A percentile compares a stretch with the other conserved stretches of the same genome.
Evolutionary conservation across 192 early-diverging fungal genomes (phyloP).

Genomic region (Mortierella claussenii): DNA sequence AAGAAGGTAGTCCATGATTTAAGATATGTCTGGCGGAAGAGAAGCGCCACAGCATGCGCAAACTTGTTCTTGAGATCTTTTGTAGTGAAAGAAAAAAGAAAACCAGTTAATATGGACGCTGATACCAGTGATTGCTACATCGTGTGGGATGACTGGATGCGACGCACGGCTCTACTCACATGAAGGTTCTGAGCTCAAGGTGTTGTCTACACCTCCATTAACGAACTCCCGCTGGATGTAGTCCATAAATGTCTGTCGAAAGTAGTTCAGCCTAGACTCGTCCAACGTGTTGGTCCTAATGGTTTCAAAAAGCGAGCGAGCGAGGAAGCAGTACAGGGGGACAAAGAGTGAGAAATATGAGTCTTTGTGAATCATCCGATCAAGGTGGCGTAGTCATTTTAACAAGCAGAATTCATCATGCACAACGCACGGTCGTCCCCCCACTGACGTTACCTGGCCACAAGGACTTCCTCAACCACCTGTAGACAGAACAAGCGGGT

Average conservation of each 20-base stretch:
- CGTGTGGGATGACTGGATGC: background rate
- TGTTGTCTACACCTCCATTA: conserved; percentile 38
- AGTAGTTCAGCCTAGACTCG: conserved; percentile 59
- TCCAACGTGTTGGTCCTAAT: conserved; percentile 62
- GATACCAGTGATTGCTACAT: too few relatives aligned
- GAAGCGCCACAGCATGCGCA: conserved; percentile 79
- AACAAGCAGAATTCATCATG: conserved; percentile 2
- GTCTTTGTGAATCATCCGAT: conserved; percentile 20
- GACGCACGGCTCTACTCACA: conserved; percentile 42
- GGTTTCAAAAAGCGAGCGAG: background rate
- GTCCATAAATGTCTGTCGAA: conserved; percentile 67
- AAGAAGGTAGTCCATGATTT: conserved; percentile 90
- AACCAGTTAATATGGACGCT: too few relatives aligned
- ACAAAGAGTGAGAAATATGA: background rate
- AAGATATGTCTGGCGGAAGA: conserved; percentile 88
- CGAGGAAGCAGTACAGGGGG: background rate
- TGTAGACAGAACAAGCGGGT: conserved; percentile 89
- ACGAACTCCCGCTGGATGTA: conserved; percentile 68
- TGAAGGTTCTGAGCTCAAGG: conserved; percentile 58
- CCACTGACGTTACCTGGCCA: conserved; percentile 59
- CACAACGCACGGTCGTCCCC: background rate
- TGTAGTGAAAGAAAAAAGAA: background rate
- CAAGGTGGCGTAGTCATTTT: conserved; percentile 27
- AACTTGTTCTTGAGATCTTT: conserved; percentile 85
- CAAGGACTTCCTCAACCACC: conserved; percentile 77